Conservation (phyloP, 2,329 filamentous ascomycete genomes). For the Aspergillus caelatus region DNA sequence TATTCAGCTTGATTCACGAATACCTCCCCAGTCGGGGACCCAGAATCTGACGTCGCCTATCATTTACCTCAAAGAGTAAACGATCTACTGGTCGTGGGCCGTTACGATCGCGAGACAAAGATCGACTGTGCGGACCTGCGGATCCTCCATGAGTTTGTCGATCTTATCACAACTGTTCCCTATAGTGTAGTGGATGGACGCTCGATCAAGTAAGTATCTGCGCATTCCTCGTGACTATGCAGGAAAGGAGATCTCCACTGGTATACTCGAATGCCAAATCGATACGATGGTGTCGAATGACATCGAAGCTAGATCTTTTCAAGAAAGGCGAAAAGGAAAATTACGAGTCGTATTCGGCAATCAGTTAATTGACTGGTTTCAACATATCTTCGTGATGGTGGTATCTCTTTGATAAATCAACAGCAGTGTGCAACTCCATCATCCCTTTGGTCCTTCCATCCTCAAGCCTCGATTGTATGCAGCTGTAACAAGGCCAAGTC, state of each 20-base stretch:
- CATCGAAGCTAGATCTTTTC: neutral
- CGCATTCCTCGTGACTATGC: neutral
- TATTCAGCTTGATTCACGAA: neutral
- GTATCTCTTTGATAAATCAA: neutral
- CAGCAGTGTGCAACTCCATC: neutral
- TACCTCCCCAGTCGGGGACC: neutral
- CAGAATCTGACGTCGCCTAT: neutral
- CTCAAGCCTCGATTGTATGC: neutral
- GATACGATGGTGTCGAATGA: neutral
- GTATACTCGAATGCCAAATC: neutral
- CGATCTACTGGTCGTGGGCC: neutral
- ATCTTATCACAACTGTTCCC: neutral
- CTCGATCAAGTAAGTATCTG: neutral
- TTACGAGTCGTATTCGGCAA: neutral
- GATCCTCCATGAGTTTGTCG: neutral
- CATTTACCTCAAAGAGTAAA: neutral
- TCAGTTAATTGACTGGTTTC: neutral
- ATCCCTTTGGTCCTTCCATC: neutral
- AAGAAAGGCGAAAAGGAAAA: neutral
- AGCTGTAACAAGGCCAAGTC: neutral
- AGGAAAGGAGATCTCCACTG: neutral
- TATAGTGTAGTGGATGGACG: neutral
- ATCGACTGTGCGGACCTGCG: neutral
- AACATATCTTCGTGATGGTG: neutral
- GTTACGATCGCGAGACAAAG: neutral